phyloP scores from a whole-genome alignment of 345 rosid species.

The Orychophragmus violaceus region DNA sequence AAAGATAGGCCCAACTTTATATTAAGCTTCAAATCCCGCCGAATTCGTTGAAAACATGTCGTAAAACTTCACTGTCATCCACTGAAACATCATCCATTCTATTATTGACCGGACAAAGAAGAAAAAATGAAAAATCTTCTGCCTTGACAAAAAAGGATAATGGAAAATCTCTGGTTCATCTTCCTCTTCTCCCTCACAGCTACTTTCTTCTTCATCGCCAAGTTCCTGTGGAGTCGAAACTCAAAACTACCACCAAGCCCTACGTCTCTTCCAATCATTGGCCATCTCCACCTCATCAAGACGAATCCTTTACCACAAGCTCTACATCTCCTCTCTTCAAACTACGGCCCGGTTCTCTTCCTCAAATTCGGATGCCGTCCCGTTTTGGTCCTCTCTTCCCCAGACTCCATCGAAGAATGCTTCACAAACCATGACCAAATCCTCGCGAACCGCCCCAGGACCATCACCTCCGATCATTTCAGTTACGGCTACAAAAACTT shows the following conservation, averaged over 20 bases:
- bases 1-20: no score
- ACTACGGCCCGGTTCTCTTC: conserved; percentile 40
- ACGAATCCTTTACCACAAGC: conserved; percentile 37
- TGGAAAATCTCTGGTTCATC: conserved; percentile 21
- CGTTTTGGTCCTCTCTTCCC: conserved; percentile 38
- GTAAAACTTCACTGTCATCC: no score
- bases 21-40: no score
- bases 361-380: conserved; percentile 40
- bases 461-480: conserved; percentile 30
- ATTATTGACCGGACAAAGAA: no score
- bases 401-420: conserved; percentile 41
- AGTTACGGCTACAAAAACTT: conserved; percentile 40
- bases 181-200: conserved; percentile 2
- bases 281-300: conserved; percentile 47
- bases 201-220: not conserved
- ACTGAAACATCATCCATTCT: no score
- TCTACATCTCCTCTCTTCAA: conserved; percentile 29
- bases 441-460: conserved; percentile 49
- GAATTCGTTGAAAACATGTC: no score
- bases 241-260: conserved; percentile 41
- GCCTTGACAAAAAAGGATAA: not conserved
- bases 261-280: conserved; percentile 37
- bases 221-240: not conserved
- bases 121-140: no score
- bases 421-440: conserved; percentile 48